Base-by-base conservation (phyloP, 2,329 filamentous ascomycete species). In the Fusarium cyanostomum region DNA sequence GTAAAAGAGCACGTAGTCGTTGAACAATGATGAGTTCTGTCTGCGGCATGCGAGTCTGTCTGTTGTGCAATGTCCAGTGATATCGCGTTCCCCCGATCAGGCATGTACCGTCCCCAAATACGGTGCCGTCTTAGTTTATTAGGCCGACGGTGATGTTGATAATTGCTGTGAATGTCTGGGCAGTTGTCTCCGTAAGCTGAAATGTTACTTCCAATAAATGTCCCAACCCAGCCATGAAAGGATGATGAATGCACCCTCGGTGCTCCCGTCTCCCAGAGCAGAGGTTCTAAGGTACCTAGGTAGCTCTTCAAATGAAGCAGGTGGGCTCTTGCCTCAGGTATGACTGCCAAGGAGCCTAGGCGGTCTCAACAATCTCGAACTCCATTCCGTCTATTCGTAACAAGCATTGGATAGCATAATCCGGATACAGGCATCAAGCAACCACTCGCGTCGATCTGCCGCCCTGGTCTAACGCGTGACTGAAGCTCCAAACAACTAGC, bases 401-500 rank as follows among this genome's bases (percentile, higher is more conserved):
- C n/a, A n/a, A n/a, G n/a, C n/a, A n/a, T n/a, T 35, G 13, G n/a
- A 35, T 16, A 35, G n/a, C 33, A 35, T 13, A 35, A 35, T 21
- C 35, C 24, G 35, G 9, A 12, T 18, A 15, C 38, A 52, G 26
- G 9, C 16, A 33, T 15, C 11, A 44, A 34, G 16, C 24, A 38
- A 46, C 44, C 50, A 44, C 21, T 24, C 26, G 30, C 28, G 56
- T 39, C 62, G 41, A 62, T 65, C 46, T 56, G 46, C 56, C 30
- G 56, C 56, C 48, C 56, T 34, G 38, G 42, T 35, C 33, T 37
- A 16, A 31, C 55, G 48, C 44, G 42, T 35, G 30, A 27, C 49
- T 61, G 50, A 62, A 38, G 50, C 48, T 62, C 43, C 38, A 61
- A 45, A 44, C 38, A 65, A 31, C 61, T 63, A 65, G 57, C 39